phyloP scores from a whole-genome alignment of 192 early-diverging fungal species.

The Pilaira anomala region DNA sequence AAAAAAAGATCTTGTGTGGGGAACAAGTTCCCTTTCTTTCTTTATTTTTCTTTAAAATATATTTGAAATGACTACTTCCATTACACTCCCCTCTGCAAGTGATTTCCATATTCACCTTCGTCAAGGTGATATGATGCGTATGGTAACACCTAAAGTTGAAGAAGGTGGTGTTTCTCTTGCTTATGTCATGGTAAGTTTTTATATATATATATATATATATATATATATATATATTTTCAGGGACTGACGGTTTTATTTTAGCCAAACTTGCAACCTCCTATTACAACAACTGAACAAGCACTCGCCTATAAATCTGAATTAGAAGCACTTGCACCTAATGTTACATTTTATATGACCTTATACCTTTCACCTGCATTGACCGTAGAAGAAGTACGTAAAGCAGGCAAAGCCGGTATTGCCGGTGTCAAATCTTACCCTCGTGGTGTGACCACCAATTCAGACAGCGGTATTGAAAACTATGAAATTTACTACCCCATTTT shows the following conservation, averaged over 20 bases:
- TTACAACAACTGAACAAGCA: slow-evolving; percentile 84
- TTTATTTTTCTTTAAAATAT: not conserved
- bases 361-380: slow-evolving; percentile 88
- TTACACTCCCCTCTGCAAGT: slow-evolving; percentile 67
- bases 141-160: slow-evolving; percentile 78
- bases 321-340: slow-evolving; percentile 75
- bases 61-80: slow-evolving; percentile 22
- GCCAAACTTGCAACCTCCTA: slow-evolving; percentile 93
- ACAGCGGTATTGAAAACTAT: slow-evolving; percentile 90
- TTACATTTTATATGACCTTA: slow-evolving; percentile 91
- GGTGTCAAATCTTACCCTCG: slow-evolving; percentile 93
- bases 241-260: too few species aligned
- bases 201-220: not conserved
- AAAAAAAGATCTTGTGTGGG: too few species aligned
- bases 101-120: slow-evolving; percentile 96
- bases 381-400: slow-evolving; percentile 83
- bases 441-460: slow-evolving; percentile 97
- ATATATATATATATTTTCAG: not conserved
- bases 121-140: slow-evolving; percentile 87
- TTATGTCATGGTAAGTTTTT: slow-evolving; percentile 80
- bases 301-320: slow-evolving; percentile 80
- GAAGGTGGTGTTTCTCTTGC: slow-evolving; percentile 81
- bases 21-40: not conserved
- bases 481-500: slow-evolving; percentile 92
- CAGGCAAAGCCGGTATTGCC: slow-evolving; percentile 75